Percentiles rank a stretch among this genome's conserved stretches.
phyloP scores from a whole-genome alignment of 225 moss, liverwort and hornwort genomes.

The Ulota crispa region DNA sequence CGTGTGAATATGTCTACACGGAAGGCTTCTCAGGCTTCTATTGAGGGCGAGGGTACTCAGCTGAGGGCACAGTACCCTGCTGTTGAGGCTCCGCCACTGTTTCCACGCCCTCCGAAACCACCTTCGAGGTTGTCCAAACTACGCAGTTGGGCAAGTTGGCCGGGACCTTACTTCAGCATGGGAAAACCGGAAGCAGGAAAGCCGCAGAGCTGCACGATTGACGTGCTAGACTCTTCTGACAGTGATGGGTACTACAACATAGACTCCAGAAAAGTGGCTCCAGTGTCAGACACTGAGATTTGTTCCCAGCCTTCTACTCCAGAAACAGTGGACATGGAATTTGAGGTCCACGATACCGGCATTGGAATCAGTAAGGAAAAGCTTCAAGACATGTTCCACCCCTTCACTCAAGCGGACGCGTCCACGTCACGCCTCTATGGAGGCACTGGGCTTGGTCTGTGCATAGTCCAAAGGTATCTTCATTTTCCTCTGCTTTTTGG shows the following conservation, averaged over 20 bases:
- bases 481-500: background rate
- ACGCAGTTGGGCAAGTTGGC: conserved; percentile 89
- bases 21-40: background rate
- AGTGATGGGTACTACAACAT: conserved; percentile 24
- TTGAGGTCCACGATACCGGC: conserved; percentile 73
- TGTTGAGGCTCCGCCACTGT: conserved; percentile 19
- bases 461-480: conserved; percentile 72
- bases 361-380: conserved; percentile 71
- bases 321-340: conserved; percentile 46
- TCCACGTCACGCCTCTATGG: conserved; percentile 80
- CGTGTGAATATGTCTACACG: conserved; percentile 35
- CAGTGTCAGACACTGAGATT: conserved; percentile 27
- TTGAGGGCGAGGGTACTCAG: conserved; percentile 1
- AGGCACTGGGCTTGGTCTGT: conserved; percentile 76
- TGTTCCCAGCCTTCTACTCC: conserved; percentile 23
- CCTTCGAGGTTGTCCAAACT: conserved; percentile 51
- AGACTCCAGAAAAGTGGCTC: conserved; percentile 35
- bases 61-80: background rate
- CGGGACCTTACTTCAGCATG: conserved; percentile 51
- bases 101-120: conserved; percentile 35
- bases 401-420: conserved; percentile 85
- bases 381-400: conserved; percentile 71
- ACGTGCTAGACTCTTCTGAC: conserved; percentile 42
- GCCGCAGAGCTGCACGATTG: conserved; percentile 34
- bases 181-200: conserved; percentile 39